Evolutionary conservation across 768 basidiomycete genomes (phyloP), one percentile per base, ranked within the genome.

Genomic region (Mycena sanguinolenta): DNA sequence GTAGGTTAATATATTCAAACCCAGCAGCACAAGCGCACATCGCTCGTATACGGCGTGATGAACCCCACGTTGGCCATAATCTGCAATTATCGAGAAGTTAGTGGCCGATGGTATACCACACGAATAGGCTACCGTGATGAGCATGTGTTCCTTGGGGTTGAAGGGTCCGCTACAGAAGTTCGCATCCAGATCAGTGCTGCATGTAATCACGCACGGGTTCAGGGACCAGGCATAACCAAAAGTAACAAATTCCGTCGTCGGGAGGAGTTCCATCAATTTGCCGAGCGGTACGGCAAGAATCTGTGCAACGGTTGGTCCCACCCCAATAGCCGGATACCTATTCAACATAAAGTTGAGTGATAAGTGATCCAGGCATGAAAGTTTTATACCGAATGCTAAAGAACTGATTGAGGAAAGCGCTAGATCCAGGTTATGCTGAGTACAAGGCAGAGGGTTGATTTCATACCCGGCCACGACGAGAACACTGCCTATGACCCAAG

Each of bases 211-310:
- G 17, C n/a, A 71, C 65, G 84, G 83, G 71, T 85, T 89, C 55
- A 88, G 76, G 27, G 84, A 79, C 84, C 87, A 84, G 12, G 81
- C 82, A 75, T 84, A 84, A 21, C 88, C 86, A 57, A 87, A 86
- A 27, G 82, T 84, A 23, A 73, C 79, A 78, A 86, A 79, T 21
- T 74, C 28, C 7, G 50, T 71, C 3, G 49, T 65, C 13, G 75
- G 75, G 2, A 75, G 69, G 2, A 67, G 46, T 42, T 69, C 85
- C 81, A 84, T 84, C n/a, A 82, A 71, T 42, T 83, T 82, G 34
- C 84, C 83, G 39, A 84, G 61, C 9, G 87, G 87, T 73, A 84
- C 85, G n/a, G 84, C 82, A 36, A 88, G 74, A 23, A 89, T 78
- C 69, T 87, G 88, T 7, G 86, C 86, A 25, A 88, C 84, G 63